Evolutionary conservation across 1,139 yeast species (phyloP).

Genomic region (Kurtzmaniella quercitrusa): DNA sequence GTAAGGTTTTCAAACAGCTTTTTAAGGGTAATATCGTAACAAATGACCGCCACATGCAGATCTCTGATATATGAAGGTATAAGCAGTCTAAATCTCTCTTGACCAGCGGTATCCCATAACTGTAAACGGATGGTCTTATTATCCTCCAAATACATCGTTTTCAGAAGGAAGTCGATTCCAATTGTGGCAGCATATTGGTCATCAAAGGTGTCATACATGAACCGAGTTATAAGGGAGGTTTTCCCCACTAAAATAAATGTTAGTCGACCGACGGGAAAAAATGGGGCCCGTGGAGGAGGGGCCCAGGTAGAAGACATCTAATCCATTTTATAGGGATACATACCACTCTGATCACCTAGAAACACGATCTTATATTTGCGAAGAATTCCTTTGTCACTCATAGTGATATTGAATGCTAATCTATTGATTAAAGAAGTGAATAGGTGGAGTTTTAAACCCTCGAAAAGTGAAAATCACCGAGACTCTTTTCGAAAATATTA

Average conservation of each 20-base stretch:
- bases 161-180: constrained; percentile 92
- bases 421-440: no score
- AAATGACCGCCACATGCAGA: constrained; percentile 94
- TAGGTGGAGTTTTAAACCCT: background rate
- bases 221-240: constrained; percentile 89
- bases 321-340: constrained; percentile 14
- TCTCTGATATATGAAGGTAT: constrained; percentile 91
- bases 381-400: constrained; percentile 25
- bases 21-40: constrained; percentile 85
- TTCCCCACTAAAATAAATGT: constrained; percentile 67
- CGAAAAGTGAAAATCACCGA: background rate
- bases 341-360: constrained; percentile 92
- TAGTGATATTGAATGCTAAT: background rate
- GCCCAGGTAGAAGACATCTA: no score
- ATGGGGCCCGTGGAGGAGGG: no score
- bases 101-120: constrained; percentile 63
- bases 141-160: constrained; percentile 61
- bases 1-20: constrained; percentile 72
- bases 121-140: constrained; percentile 48
- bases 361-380: constrained; percentile 88
- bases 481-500: background rate
- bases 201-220: constrained; percentile 98
- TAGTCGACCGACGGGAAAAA: no score
- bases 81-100: constrained; percentile 53
- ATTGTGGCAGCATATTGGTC: constrained; percentile 94